phyloP scores from a whole-genome alignment of 495 filamentous ascomycete species.

The Penicillium robsamsonii region DNA sequence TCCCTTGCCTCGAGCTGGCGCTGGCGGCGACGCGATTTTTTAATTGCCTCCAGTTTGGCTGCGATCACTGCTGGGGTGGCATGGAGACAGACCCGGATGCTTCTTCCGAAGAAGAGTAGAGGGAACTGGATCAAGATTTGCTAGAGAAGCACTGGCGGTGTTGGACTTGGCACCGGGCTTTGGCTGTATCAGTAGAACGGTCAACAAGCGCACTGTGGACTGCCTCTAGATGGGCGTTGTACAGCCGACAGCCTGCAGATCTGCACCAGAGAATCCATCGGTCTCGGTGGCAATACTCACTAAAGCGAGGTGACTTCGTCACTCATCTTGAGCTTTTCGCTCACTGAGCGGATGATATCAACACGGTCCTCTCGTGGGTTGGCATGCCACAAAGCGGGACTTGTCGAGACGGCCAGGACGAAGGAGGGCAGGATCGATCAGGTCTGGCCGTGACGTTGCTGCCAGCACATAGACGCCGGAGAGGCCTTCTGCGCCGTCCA shows the following conservation, averaged over 20 bases:
- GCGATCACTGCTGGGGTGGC: conserved; percentile 67
- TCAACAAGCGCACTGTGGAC: conserved; percentile 88
- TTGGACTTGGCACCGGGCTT: conserved; percentile 36
- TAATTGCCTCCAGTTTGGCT: conserved; percentile 71
- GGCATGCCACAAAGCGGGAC: conserved; percentile 88
- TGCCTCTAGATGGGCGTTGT: conserved; percentile 94
- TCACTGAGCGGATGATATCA: conserved; percentile 82
- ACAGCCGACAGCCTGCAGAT: conserved; percentile 92
- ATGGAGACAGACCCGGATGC: conserved; percentile 44
- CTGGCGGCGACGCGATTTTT: conserved; percentile 61
- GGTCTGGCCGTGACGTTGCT: conserved; percentile 83
- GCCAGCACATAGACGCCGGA: conserved; percentile 94
- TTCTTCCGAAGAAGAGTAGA: conserved; percentile 63
- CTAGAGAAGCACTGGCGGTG: conserved; percentile 39
- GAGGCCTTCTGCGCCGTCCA: conserved; percentile 96
- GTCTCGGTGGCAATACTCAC: conserved; percentile 73
- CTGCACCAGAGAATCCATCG: conserved; percentile 91
- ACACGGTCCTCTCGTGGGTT: conserved; percentile 67
- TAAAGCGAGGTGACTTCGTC: conserved; percentile 53
- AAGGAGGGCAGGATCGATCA: conserved; percentile 91
- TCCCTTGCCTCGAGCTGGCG: conserved; percentile 51
- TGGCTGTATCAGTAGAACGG: conserved; percentile 38
- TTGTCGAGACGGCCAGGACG: conserved; percentile 91
- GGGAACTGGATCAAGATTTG: conserved; percentile 74
- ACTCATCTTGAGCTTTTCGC: conserved; percentile 69